Percentiles rank a stretch among this genome's conserved stretches.
Evolutionary conservation across 169 alveolate species (phyloP).

Genomic region (Plasmodium knowlesi): DNA sequence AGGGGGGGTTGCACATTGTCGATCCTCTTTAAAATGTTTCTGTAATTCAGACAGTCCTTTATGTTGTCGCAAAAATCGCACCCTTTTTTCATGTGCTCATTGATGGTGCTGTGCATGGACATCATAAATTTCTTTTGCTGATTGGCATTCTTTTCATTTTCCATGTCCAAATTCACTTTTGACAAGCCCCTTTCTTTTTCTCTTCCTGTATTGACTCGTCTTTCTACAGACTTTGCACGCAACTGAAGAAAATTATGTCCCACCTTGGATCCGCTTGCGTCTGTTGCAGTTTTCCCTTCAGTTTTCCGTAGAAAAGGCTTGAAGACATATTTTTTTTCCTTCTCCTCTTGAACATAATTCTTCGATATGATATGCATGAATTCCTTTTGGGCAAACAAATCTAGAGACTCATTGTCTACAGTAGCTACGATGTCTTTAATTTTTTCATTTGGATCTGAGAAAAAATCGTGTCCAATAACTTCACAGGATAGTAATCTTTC

Average conservation of each 20-base stretch:
- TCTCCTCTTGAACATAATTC: conserved; percentile 55
- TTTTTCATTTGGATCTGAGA: conserved; percentile 52
- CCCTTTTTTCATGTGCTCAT: conserved; percentile 22
- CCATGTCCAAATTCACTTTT: not conserved
- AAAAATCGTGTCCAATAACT: conserved; percentile 69
- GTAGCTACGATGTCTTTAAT: conserved; percentile 9
- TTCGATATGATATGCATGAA: conserved; percentile 8
- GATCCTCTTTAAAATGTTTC: conserved; percentile 35
- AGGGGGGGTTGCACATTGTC: conserved; percentile 3
- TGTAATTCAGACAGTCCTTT: conserved; percentile 59
- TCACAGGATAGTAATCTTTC: conserved; percentile 75
- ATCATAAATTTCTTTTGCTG: conserved; percentile 6
- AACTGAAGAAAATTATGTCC: not conserved
- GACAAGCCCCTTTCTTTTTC: not conserved
- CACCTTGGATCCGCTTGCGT: not conserved
- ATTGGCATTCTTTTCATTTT: conserved; percentile 14
- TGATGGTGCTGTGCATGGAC: conserved; percentile 4
- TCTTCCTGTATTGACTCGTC: not conserved
- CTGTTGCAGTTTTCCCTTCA: not conserved
- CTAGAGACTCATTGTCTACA: not conserved
- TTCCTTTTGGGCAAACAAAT: conserved; percentile 16
- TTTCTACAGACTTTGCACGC: not conserved
- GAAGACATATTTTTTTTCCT: conserved; percentile 30
- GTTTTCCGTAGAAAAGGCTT: conserved; percentile 28
- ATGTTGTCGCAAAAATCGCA: conserved; percentile 46